Base-by-base conservation (phyloP, 306 rosid genomes). In the Dalbergia oliveri region DNA sequence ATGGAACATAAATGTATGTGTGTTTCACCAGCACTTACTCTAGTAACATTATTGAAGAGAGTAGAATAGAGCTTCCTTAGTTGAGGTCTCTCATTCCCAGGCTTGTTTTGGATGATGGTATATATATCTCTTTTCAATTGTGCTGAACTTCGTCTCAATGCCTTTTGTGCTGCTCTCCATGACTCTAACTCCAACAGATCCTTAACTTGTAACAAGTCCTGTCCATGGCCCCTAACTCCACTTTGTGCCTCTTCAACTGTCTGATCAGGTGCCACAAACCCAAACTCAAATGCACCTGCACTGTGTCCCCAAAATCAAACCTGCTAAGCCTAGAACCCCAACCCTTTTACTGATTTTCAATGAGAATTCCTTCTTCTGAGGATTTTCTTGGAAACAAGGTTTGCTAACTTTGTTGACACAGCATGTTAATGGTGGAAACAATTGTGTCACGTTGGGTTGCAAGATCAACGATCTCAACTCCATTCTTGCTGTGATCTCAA, bases 151-250 rank as follows among this genome's bases (percentile, higher is more conserved):
- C 66, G 66, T 73, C 98, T 82, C 9, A 90, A 58, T 39, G 66
- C 82, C 76, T 73, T 83, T 49, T 93, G 97, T 16, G 93, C 90
- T 50, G 86, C 88, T 41, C 62, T 76, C 97, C 97, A 91, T 10
- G 90, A 87, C 79, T 76, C 86, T 44, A 81, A 72, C 68, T 92
- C 95, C 13, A 94, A 84, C 5, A 93, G 63, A 21, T 77, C 81
- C 61, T 75, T 91, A 69, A 91, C 65, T 61, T 74, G 69, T 13
- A 84, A 62, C 53, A 84, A 79, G 23, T 79, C 78, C 57, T 75
- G 69, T 79, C 79, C 84, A 75, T 84, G 84, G 54, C 49, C 74
- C 59, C 59, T 79, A 4, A 79, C 81, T 79, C 83, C 86, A 74
- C 82, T 76, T 83, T 82, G 79, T 1, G 87, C 87, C 69, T 84